Conservation (phyloP, 345 rosid genomes). For the Eucalyptus sideroxylon region DNA sequence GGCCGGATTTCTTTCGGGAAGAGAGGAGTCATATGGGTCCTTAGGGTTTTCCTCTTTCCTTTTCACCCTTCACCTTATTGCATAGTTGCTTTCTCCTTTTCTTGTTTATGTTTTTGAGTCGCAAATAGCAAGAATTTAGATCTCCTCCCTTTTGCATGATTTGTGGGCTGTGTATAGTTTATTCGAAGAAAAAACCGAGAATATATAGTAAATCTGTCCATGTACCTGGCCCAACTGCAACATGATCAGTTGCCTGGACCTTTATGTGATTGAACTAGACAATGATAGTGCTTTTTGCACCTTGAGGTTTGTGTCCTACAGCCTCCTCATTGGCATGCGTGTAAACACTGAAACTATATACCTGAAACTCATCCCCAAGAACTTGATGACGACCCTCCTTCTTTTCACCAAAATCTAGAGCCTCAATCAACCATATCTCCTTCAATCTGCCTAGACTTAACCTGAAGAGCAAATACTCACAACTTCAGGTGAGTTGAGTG, state of each 20-base stretch:
- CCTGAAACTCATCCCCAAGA: background rate
- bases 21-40: background rate
- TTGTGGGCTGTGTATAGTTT: constrained; percentile 23
- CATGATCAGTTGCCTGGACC: constrained; percentile 14
- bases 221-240: constrained; percentile 20
- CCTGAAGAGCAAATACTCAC: background rate
- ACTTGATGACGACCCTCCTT: background rate
- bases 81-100: background rate
- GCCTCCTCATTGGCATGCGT: constrained; percentile 6
- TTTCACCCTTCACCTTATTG: background rate
- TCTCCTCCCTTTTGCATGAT: constrained; percentile 19
- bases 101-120: background rate
- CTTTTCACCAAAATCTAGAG: background rate
- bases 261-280: constrained; percentile 50
- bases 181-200: constrained; percentile 7
- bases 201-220: background rate
- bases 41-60: background rate
- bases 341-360: background rate
- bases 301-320: constrained; percentile 31
- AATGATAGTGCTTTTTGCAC: constrained; percentile 21
- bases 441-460: background rate
- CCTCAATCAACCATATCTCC: background rate
- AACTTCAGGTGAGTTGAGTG: background rate
- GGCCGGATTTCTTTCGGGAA: background rate
- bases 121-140: background rate